Evolutionary conservation across 768 basidiomycete species (phyloP), one percentile per base, ranked within the genome.

Genomic region (Termitomyces sp.): DNA sequence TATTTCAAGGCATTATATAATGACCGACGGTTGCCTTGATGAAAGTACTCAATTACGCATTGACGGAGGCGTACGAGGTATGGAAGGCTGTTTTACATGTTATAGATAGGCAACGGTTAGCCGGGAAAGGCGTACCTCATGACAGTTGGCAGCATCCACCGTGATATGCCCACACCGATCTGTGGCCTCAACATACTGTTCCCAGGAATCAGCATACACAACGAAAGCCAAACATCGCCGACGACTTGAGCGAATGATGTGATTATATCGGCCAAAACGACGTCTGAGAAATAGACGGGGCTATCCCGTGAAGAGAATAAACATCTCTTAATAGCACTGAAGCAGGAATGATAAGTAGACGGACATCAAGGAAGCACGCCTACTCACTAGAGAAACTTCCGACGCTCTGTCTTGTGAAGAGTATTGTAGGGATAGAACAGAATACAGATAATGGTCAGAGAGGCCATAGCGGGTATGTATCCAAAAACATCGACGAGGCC

Each of bases 191-290:
- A 73, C 42, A 95, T 77, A 62, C 88, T 90, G 46, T 91, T 88
- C 37, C 91, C 89, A 12, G 88, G 87, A 61, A 91, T 80, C n/a
- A 98, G 79, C 87, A 95, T 95, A 68, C 82, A 86, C 18, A 88
- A 64, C 5, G 92, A 93, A 44, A 98, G 76, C 93, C 93, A 98
- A 42, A 95, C 75, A 67, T 98, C 97, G 13, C 96, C 96, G 20
- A 98, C 76, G 40, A 99, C 94, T 76, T 97, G 98, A 36, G 97
- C 95, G 67, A 92, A 96, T 2, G 95, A 98, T 2, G 97, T 99
- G 67, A 95, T 83, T 60, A 98, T 85, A 79, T 98, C 97, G 58
- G 96, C 95, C 58, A 96, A 85, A 44, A 98, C 83, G 24, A 99
- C 85, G 69, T 99, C 97, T 30, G 87, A 86, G 73, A 99, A 99